Evolutionary conservation across 2,329 filamentous ascomycete species (phyloP).

Genomic region (Trichophyton mentagrophytes): DNA sequence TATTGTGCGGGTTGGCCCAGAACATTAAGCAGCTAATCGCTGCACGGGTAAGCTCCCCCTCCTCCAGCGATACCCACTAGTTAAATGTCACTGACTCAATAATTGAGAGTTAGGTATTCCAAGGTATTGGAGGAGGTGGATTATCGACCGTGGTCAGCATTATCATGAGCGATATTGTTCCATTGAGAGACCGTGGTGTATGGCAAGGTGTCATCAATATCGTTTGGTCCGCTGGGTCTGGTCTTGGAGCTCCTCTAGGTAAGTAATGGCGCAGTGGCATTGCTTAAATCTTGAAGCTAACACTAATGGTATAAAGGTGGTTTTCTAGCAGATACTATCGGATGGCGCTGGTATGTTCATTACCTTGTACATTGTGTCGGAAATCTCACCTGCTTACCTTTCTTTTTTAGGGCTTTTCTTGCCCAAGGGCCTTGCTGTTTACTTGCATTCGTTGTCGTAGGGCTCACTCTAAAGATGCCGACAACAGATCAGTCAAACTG

Average conservation of each 20-base stretch:
- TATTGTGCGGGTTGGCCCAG: constrained; percentile 48
- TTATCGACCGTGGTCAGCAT: constrained; percentile 60
- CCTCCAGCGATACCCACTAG: background rate
- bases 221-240: constrained; percentile 55
- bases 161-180: constrained; percentile 57
- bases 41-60: constrained; percentile 39
- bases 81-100: background rate
- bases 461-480: constrained; percentile 50
- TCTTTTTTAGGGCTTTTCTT: constrained; percentile 49
- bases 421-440: constrained; percentile 57
- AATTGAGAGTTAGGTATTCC: constrained; percentile 32
- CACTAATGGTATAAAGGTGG: constrained; percentile 33
- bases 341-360: constrained; percentile 54
- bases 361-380: background rate
- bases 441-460: constrained; percentile 52
- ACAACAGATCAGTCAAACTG: constrained; percentile 47
- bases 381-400: constrained; percentile 4
- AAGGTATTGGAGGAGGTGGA: constrained; percentile 56
- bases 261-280: constrained; percentile 5
- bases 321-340: constrained; percentile 56
- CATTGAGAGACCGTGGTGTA: constrained; percentile 54
- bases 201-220: constrained; percentile 68
- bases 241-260: constrained; percentile 56
- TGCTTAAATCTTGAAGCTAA: background rate
- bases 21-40: constrained; percentile 54